Percentiles rank a stretch among this genome's conserved stretches.
phyloP scores from a whole-genome alignment of 768 basidiomycete species.

The Tricholoma saponaceum region DNA sequence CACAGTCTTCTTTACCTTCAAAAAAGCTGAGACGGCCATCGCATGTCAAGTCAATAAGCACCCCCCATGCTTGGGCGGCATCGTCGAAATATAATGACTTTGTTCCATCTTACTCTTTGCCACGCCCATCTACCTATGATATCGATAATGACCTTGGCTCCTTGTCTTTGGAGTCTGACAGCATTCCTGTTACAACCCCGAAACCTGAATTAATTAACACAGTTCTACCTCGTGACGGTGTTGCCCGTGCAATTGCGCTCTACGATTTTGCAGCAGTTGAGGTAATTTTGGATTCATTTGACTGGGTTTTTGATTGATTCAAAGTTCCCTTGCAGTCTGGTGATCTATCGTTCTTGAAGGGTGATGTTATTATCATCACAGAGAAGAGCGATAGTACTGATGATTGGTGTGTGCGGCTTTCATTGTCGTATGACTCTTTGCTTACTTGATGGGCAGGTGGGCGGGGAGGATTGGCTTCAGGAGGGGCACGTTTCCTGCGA shows the following conservation, averaged over 20 bases:
- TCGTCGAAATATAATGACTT: neutral
- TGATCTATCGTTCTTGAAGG: conserved; percentile 73
- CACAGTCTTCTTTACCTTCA: neutral
- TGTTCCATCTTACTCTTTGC: neutral
- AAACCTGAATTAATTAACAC: conserved; percentile 49
- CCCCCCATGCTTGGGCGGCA: neutral
- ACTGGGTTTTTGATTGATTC: conserved; percentile 8
- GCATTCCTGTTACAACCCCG: conserved; percentile 32
- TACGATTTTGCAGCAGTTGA: conserved; percentile 73
- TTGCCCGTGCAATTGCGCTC: conserved; percentile 70
- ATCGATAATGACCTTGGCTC: neutral
- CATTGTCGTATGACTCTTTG: neutral
- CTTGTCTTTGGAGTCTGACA: conserved; percentile 2
- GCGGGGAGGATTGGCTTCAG: conserved; percentile 58
- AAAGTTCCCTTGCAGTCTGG: conserved; percentile 42
- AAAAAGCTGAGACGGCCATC: neutral
- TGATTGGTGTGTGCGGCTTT: conserved; percentile 53
- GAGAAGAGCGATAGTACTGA: conserved; percentile 68
- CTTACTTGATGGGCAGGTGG: conserved; percentile 50
- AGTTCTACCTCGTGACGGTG: conserved; percentile 50
- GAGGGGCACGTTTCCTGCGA: conserved; percentile 77
- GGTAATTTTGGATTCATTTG: conserved; percentile 28
- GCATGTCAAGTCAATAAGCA: neutral
- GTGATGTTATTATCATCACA: conserved; percentile 67
- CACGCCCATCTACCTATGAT: neutral